A percentile compares a stretch with the other conserved stretches of the same genome.
Conservation (phyloP, 345 rosid species). For the Alliaria petiolata region DNA sequence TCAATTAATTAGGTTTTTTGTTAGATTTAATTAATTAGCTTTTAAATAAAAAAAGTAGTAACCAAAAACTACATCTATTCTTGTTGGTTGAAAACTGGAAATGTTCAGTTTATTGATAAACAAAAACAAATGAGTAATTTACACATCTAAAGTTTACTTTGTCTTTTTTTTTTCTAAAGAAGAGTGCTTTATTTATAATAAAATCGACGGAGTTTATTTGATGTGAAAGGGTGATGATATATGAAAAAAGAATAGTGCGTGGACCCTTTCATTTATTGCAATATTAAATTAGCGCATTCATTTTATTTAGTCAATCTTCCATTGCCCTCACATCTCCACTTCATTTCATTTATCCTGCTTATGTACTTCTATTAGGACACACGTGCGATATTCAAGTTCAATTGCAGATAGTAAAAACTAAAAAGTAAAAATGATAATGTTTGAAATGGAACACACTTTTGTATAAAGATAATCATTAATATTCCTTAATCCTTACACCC, state of each 20-base stretch:
- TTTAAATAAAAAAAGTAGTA: background rate
- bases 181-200: background rate
- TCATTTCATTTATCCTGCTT: background rate
- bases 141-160: background rate
- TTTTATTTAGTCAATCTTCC: conserved; percentile 23
- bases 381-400: background rate
- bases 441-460: background rate
- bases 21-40: too few relatives aligned
- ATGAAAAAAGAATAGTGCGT: background rate
- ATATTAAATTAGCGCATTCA: background rate
- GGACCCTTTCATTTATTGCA: conserved; percentile 14
- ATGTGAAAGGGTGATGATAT: conserved; percentile 4
- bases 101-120: background rate
- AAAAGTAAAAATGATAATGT: background rate
- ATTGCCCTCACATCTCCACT: background rate
- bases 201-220: background rate
- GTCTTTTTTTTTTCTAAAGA: background rate
- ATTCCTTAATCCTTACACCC: background rate
- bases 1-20: too few relatives aligned
- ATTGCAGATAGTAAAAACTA: background rate
- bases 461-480: background rate
- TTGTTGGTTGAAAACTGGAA: background rate
- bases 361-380: background rate
- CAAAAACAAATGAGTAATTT: background rate
- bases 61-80: background rate